Evolutionary conservation across 1,284 basidiomycete genomes (phyloP).

Genomic region (Schizophyllum commune): DNA sequence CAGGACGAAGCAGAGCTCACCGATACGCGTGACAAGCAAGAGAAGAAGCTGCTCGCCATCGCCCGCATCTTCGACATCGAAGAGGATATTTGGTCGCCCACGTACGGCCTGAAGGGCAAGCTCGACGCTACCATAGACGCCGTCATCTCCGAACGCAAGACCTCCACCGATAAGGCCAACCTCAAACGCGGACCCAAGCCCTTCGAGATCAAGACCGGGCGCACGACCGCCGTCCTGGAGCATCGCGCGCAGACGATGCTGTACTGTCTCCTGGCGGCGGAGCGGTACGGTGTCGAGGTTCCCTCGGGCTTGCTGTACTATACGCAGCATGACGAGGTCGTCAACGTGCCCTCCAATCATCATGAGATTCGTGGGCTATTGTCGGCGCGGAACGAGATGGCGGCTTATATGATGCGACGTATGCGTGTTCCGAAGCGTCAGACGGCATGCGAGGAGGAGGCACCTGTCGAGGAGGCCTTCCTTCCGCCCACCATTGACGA

Average conservation of each 20-base stretch:
- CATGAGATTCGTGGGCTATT: slow-evolving; percentile 87
- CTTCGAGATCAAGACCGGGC: slow-evolving; percentile 95
- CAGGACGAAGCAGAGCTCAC: slow-evolving; percentile 61
- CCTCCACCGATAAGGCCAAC: slow-evolving; percentile 13
- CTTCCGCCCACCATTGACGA: slow-evolving; percentile 87
- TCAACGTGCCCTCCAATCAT: slow-evolving; percentile 68
- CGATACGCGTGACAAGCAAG: slow-evolving; percentile 49
- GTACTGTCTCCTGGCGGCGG: slow-evolving; percentile 88
- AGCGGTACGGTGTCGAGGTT: slow-evolving; percentile 74
- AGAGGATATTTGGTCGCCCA: slow-evolving; percentile 97
- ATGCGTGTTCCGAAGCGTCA: slow-evolving; percentile 2
- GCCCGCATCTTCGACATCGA: slow-evolving; percentile 78
- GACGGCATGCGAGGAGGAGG: slow-evolving; percentile 13
- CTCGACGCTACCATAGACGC: slow-evolving; percentile 86
- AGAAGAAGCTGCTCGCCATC: slow-evolving; percentile 58
- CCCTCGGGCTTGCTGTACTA: slow-evolving; percentile 87
- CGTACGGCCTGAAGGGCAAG: slow-evolving; percentile 93
- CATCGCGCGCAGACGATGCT: slow-evolving; percentile 98
- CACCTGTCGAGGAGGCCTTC: slow-evolving; percentile 37
- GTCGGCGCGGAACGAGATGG: slow-evolving; percentile 80
- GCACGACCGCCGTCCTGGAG: slow-evolving; percentile 71
- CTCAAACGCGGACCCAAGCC: slow-evolving; percentile 53
- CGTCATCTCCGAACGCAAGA: slow-evolving; percentile 39
- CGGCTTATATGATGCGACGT: slow-evolving; percentile 59
- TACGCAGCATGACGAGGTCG: slow-evolving; percentile 83